Percentiles rank a stretch among this genome's conserved stretches.
phyloP scores from a whole-genome alignment of 2,329 filamentous ascomycete species.

The Calcarisporium arbuscula region DNA sequence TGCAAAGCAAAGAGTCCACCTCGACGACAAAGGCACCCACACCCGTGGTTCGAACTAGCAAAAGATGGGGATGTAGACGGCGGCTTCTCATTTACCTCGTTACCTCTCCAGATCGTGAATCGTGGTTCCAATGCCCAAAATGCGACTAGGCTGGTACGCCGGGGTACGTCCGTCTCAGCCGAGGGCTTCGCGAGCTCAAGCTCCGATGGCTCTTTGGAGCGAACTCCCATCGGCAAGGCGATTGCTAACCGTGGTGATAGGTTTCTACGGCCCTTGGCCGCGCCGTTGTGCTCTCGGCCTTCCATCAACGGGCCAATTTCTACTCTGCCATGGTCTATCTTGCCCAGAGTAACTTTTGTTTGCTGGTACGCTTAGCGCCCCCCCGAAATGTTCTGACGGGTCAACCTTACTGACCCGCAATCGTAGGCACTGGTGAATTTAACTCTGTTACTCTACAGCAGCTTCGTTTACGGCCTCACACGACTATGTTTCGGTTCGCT shows the following conservation, averaged over 20 bases:
- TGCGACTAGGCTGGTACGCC: constrained; percentile 56
- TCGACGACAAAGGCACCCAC: constrained; percentile 1
- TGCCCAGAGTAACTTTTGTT: constrained; percentile 89
- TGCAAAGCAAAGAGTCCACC: background rate
- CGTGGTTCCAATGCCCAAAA: constrained; percentile 31
- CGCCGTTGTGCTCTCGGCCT: constrained; percentile 79
- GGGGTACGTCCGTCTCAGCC: constrained; percentile 40
- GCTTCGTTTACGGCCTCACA: constrained; percentile 80
- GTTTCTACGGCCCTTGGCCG: constrained; percentile 78
- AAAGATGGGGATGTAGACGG: constrained; percentile 9
- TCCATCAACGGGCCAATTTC: constrained; percentile 94
- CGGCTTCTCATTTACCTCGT: background rate
- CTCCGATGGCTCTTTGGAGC: too few relatives aligned
- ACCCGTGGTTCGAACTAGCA: background rate
- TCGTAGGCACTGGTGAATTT: constrained; percentile 82
- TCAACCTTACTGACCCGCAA: constrained; percentile 7
- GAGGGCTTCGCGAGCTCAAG: too few relatives aligned
- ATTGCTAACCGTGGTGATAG: constrained; percentile 35
- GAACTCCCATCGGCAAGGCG: constrained; percentile 6
- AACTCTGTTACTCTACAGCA: constrained; percentile 72
- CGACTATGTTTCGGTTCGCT: constrained; percentile 84
- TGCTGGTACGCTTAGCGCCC: constrained; percentile 62
- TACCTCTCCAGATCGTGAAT: background rate
- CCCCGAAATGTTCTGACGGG: background rate
- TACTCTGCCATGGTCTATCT: constrained; percentile 97